Conservation (phyloP, 495 filamentous ascomycete species). For the Penicillium subrubescens region DNA sequence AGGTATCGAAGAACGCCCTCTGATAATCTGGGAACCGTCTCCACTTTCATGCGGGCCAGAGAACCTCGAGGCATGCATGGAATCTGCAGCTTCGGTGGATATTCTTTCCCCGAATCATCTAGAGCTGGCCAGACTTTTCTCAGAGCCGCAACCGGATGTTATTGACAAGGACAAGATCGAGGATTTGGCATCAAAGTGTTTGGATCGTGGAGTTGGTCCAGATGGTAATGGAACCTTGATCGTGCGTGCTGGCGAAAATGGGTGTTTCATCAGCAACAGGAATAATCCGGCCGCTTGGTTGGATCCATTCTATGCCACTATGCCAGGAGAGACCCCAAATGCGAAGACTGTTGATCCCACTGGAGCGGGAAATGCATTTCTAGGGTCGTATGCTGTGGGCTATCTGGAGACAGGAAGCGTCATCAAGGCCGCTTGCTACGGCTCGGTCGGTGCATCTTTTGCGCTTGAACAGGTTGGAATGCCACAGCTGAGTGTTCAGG, state of each 20-base stretch:
- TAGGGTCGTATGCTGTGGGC: constrained; percentile 38
- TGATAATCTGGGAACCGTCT: constrained; percentile 44
- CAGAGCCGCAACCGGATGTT: not conserved
- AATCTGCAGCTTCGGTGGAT: constrained; percentile 27
- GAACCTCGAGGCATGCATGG: constrained; percentile 25
- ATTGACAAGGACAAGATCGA: constrained; percentile 26
- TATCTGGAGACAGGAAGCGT: constrained; percentile 22
- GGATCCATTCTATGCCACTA: constrained; percentile 30
- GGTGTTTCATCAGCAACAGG: constrained; percentile 25
- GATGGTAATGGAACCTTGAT: constrained; percentile 23
- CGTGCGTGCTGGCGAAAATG: constrained; percentile 37
- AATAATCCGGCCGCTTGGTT: constrained; percentile 24
- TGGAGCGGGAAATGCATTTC: constrained; percentile 41
- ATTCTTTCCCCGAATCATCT: constrained; percentile 44
- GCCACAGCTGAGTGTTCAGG: constrained; percentile 18
- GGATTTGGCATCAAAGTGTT: constrained; percentile 19
- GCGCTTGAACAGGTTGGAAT: constrained; percentile 42
- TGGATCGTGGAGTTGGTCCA: constrained; percentile 26
- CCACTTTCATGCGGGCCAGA: constrained; percentile 30
- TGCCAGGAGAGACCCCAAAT: not conserved
- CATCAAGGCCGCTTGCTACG: constrained; percentile 31
- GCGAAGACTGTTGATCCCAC: constrained; percentile 36
- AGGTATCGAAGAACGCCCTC: constrained; percentile 20
- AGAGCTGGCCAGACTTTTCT: constrained; percentile 30
- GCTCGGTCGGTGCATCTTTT: constrained; percentile 37